Evolutionary conservation across 2,329 filamentous ascomycete genomes (phyloP), one percentile per base, ranked within the genome.

Genomic region (Calonectria crousiana): DNA sequence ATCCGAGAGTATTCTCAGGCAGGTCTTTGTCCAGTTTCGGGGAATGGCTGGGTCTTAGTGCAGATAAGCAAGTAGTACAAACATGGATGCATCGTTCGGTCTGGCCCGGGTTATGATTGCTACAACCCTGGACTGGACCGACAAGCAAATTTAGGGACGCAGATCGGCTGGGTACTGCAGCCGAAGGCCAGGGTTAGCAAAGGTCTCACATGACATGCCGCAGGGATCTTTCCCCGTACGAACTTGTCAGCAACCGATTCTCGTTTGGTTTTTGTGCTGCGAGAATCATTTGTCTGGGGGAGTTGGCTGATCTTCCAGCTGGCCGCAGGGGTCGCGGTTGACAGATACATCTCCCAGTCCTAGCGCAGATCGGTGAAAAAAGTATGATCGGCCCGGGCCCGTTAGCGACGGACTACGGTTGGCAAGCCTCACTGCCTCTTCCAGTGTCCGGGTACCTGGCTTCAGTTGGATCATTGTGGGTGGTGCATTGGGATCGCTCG

Each of bases 301-400:
- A 34, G 26, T 49, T 65, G 41, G 36, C 18, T 20, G 44, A 70
- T 41, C 47, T 60, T 36, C 34, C 18, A 26, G 23, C 44, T 65
- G 26, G 26, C 9, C 20, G 30, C 47, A 44, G 56, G 47, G 58
- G 47, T 52, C 26, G 38, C 23, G 34, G 32, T 53, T 70, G 68
- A 53, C 68, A 65, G 68, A 53, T 70, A 58, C 51, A 47, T 32
- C 65, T 28, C 58, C 47, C 18, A 70, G n/a, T 65, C 47, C 58
- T 53, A 66, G 70, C 36, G 64, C 53, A 60, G 64, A 67, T 68
- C 70, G 64, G 67, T 41, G 34, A 41, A 26, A 69, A 69, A 26
- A 51, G 32, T 44, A 58, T 41, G 41, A 66, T 71, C 68, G 60
- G 68, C 38, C 47, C 20, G 18, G 58, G 44, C 58, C 28, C 34